Conservation (phyloP, 164 flowering plant genomes). For the Hamamelis virginiana region DNA sequence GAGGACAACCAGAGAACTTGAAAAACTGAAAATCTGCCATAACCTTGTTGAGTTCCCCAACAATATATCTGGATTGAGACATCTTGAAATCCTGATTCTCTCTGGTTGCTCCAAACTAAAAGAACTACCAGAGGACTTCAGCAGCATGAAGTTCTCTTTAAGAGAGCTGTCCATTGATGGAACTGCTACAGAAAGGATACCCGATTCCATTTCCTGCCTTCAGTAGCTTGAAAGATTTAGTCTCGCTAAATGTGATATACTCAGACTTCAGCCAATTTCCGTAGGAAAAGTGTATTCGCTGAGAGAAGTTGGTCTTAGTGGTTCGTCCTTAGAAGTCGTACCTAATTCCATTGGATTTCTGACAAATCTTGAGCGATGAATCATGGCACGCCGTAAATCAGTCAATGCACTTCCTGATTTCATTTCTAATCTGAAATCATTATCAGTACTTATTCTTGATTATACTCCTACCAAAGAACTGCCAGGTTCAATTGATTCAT, state of each 20-base stretch:
- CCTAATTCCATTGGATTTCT: conserved; percentile 40
- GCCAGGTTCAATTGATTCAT: conserved; percentile 34
- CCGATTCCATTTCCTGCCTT: conserved; percentile 39
- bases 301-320: conserved; percentile 28
- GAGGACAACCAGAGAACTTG: conserved; percentile 21
- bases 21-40: conserved; percentile 35
- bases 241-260: conserved; percentile 23
- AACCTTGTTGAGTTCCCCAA: conserved; percentile 38
- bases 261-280: conserved; percentile 32
- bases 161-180: conserved; percentile 35
- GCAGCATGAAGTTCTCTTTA: conserved; percentile 36
- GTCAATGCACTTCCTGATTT: conserved; percentile 38
- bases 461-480: conserved; percentile 27
- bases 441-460: conserved; percentile 19
- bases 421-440: conserved; percentile 32
- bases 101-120: conserved; percentile 38
- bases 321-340: conserved; percentile 26
- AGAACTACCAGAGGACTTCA: conserved; percentile 33
- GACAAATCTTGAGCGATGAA: conserved; percentile 34
- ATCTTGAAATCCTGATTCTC: conserved; percentile 38
- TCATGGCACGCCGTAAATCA: conserved; percentile 31
- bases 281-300: conserved; percentile 32
- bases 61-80: conserved; percentile 46
- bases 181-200: conserved; percentile 35
- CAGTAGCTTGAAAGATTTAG: conserved; percentile 38